Evolutionary conservation across 2,329 filamentous ascomycete genomes (phyloP).

Genomic region (Escovopsis sp.): DNA sequence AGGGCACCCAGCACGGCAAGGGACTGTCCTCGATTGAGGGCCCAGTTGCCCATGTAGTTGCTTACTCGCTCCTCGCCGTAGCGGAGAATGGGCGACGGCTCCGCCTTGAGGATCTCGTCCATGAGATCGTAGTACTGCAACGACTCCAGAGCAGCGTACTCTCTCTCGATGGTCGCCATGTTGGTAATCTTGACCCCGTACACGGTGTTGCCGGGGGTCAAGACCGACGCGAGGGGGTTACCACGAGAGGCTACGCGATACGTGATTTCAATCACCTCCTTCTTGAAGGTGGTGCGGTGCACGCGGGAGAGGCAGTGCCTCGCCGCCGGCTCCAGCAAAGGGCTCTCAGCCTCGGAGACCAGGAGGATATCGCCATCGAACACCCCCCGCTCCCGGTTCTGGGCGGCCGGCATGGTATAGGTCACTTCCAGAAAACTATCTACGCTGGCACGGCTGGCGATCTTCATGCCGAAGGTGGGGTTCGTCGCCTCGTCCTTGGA

Average conservation of each 20-base stretch:
- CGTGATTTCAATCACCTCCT: conserved; percentile 66
- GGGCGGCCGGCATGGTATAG: conserved; percentile 57
- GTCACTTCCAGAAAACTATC: conserved; percentile 89
- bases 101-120: conserved; percentile 77
- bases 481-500: conserved; percentile 73
- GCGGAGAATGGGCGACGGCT: conserved; percentile 74
- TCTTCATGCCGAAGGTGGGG: conserved; percentile 73
- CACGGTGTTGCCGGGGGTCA: conserved; percentile 56
- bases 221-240: conserved; percentile 43
- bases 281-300: conserved; percentile 66
- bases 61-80: conserved; percentile 63
- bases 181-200: conserved; percentile 76
- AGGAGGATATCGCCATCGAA: conserved; percentile 81
- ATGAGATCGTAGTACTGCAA: conserved; percentile 93
- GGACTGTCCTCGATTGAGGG: conserved; percentile 77
- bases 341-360: conserved; percentile 59
- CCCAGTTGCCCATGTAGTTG: conserved; percentile 59
- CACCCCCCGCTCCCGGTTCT: conserved; percentile 57
- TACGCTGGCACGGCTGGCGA: conserved; percentile 76
- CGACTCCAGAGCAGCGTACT: conserved; percentile 83
- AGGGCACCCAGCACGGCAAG: conserved; percentile 82
- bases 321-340: conserved; percentile 48
- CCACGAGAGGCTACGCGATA: conserved; percentile 63
- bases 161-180: conserved; percentile 86
- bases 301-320: conserved; percentile 81